Conservation (phyloP, 345 rosid genomes). For the Hibiscus syriacus region DNA sequence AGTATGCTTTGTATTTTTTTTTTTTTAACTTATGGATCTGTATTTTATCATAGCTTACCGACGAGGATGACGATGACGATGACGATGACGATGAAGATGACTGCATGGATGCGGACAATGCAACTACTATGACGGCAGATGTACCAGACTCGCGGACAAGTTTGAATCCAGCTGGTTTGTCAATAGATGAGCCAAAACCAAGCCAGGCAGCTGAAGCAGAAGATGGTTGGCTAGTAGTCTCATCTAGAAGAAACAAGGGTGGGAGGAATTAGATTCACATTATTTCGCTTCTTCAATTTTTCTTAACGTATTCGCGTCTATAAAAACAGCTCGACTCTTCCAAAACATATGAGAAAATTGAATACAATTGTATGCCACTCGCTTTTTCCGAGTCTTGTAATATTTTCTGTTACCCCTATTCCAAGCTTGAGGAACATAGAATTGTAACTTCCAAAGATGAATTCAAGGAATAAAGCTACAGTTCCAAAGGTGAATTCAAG, state of each 20-base stretch:
- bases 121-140: conserved; percentile 54
- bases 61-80: conserved; percentile 28
- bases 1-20: neutral
- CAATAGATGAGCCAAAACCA: conserved; percentile 11
- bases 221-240: conserved; percentile 80
- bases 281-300: neutral
- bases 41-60: conserved; percentile 18
- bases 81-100: conserved; percentile 16
- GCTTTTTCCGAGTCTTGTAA: too few relatives aligned
- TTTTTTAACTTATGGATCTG: neutral
- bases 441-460: too few relatives aligned
- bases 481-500: too few relatives aligned
- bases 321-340: too few relatives aligned
- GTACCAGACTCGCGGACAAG: conserved; percentile 20
- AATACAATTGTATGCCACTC: too few relatives aligned
- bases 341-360: too few relatives aligned
- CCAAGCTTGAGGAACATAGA: too few relatives aligned
- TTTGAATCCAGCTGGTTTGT: conserved; percentile 14
- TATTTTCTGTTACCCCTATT: too few relatives aligned
- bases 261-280: conserved; percentile 32
- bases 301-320: too few relatives aligned
- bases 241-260: conserved; percentile 47
- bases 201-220: conserved; percentile 25
- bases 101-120: conserved; percentile 23
- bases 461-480: too few relatives aligned